Base-by-base conservation (phyloP, 495 filamentous ascomycete genomes). In the Baudoinia panamericana region DNA sequence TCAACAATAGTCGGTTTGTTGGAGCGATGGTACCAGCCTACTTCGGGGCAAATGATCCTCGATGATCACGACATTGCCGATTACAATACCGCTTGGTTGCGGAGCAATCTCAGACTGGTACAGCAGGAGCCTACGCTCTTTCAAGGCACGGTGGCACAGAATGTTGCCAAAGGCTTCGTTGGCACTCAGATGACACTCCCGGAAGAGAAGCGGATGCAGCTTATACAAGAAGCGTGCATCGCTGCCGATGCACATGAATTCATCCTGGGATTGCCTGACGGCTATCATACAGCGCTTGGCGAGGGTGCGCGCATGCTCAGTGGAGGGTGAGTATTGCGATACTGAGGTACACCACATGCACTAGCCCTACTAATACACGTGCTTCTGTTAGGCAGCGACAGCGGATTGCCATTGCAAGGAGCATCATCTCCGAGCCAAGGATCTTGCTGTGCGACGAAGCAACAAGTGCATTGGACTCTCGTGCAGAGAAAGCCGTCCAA, bases 401-500 rank as follows among this genome's bases (percentile, higher is more conserved):
- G n/a, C n/a, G n/a, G n/a, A n/a, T n/a, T n/a, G n/a, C n/a, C 13
- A 59, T 59, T 31, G 56, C 56, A n/a, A 28, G 56, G 7, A 45
- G 38, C 39, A 53, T 59, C 46, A 48, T 55, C 24, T 44, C 41
- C 15, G 34, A 55, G 21, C 54, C 56, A 17, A 39, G 24, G 19
- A 43, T 59, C 27, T 30, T 59, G 30, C 37, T 59, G 8, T 35
- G 55, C 10, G 56, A 59, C 30, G 56, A 59, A 46, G 56, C 56
- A 21, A 59, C 56, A 12, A 46, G 40, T 25, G 54, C 54, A 2
- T 46, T 59, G 3, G 56, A 59, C 36, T 33, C 46, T n/a, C 40
- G 46, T 1, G 40, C 51, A 11, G 56, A 59, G 36, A 27, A 30
- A 23, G 35, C 48, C 20, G 51, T 59, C 12, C 56, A 59, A 36